Percentiles rank a stretch among this genome's conserved stretches.
Evolutionary conservation across 192 early-diverging fungal genomes (phyloP).

Genomic region (Coemansia sp.): DNA sequence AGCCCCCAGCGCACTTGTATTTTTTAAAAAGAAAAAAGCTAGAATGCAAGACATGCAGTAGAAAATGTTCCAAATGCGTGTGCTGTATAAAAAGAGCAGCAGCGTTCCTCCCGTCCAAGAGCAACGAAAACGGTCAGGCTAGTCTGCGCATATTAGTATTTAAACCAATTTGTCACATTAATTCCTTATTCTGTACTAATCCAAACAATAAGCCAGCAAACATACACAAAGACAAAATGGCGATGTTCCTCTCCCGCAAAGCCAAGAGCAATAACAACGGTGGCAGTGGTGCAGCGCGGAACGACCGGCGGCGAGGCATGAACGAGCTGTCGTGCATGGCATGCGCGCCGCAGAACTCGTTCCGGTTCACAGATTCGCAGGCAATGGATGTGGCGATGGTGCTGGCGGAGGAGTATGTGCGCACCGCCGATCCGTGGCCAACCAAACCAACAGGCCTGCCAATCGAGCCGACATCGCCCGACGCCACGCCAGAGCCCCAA

Average conservation of each 20-base stretch:
- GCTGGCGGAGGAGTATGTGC: slow-evolving; percentile 35
- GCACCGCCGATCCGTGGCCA: slow-evolving; percentile 7
- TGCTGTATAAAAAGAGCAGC: too few species aligned
- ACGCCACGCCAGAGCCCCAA: background rate
- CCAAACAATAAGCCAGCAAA: too few species aligned
- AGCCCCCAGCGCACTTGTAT: background rate
- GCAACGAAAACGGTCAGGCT: too few species aligned
- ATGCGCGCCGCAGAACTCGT: background rate
- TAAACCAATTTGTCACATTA: too few species aligned
- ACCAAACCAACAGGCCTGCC: background rate
- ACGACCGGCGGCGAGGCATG: background rate
- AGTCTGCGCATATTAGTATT: too few species aligned
- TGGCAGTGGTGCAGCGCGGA: background rate
- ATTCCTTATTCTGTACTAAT: too few species aligned
- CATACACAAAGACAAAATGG: background rate
- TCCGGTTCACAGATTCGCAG: slow-evolving; percentile 22
- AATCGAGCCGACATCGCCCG: slow-evolving; percentile 5
- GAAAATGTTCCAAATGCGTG: too few species aligned
- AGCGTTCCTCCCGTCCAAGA: too few species aligned
- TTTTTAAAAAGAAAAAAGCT: background rate
- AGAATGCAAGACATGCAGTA: too few species aligned
- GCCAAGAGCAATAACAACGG: background rate
- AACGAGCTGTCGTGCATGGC: slow-evolving; percentile 3
- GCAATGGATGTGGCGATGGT: slow-evolving; percentile 27
- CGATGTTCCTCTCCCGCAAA: background rate